Evolutionary conservation across 2,329 filamentous ascomycete species (phyloP).

Genomic region (Nothopassalora personata): DNA sequence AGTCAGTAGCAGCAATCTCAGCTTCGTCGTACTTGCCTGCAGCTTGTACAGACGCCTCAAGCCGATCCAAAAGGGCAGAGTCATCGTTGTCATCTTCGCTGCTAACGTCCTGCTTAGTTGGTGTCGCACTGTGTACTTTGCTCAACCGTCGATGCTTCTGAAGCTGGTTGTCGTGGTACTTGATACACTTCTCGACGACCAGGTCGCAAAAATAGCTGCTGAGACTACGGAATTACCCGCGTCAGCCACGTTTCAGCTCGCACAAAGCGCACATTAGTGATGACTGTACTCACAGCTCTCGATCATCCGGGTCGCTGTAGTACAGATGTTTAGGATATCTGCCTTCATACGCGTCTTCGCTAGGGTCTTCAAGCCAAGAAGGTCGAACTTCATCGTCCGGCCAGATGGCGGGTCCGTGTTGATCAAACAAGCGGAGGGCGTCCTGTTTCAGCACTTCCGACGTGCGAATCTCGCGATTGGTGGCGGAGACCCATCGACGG

Average conservation of each 20-base stretch:
- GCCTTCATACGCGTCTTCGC: constrained; percentile 5
- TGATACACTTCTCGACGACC: constrained; percentile 14
- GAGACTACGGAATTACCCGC: constrained; percentile 1
- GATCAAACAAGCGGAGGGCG: constrained; percentile 5
- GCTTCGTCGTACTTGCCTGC: neutral
- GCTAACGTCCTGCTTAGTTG: neutral
- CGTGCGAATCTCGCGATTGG: constrained; percentile 10
- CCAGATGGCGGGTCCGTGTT: constrained; percentile 9
- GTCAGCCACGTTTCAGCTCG: constrained; percentile 1
- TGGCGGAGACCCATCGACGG: neutral
- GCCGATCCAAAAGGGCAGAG: neutral
- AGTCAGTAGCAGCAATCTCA: neutral
- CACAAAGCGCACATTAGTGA: neutral
- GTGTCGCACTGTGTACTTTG: neutral
- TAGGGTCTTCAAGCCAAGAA: constrained; percentile 8
- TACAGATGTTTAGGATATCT: constrained; percentile 5
- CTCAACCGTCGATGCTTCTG: constrained; percentile 5
- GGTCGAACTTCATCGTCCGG: constrained; percentile 4
- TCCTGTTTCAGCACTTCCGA: constrained; percentile 3
- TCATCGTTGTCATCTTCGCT: constrained; percentile 1
- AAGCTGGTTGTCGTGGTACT: constrained; percentile 14
- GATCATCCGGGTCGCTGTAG: constrained; percentile 4
- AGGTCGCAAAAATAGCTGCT: constrained; percentile 8
- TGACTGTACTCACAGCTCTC: constrained; percentile 6
- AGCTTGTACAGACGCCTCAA: neutral